These are phyloP conservation scores for Amylocarpus encephaloides DNA, from an alignment of 2,329 filamentous ascomycete species.

Conservation along the genomic window DNA sequence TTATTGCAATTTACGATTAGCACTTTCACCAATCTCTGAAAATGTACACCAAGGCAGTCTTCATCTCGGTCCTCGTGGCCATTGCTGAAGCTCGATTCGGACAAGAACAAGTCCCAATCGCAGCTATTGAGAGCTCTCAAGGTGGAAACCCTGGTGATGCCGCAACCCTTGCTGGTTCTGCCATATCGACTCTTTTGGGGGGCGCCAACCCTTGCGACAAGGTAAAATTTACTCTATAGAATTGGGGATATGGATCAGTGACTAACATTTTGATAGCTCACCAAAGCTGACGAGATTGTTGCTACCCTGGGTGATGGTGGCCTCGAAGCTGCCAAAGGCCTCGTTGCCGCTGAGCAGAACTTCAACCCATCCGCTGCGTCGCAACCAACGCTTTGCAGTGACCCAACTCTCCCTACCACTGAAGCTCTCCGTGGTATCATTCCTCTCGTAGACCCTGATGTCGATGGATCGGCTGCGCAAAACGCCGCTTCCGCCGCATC, in stretches of 20 bases:
- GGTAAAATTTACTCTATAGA: conserved; percentile 30
- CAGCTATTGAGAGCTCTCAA: conserved; percentile 46
- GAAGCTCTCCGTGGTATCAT: conserved; percentile 57
- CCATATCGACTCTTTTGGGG: conserved; percentile 56
- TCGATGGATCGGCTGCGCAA: conserved; percentile 48
- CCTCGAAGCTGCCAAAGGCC: conserved; percentile 53
- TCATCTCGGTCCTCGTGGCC: conserved; percentile 10
- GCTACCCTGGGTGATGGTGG: conserved; percentile 53
- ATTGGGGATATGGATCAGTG: background rate
- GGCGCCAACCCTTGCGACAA: conserved; percentile 62
- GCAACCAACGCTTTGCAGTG: conserved; percentile 57
- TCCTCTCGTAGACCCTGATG: conserved; percentile 59
- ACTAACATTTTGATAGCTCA: conserved; percentile 39
- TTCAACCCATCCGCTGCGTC: conserved; percentile 60
- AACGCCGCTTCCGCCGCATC: conserved; percentile 54
- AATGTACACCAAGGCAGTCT: conserved; percentile 6
- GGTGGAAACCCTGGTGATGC: conserved; percentile 53
- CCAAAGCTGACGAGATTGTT: conserved; percentile 59
- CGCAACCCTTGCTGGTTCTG: conserved; percentile 55
- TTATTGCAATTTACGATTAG: conserved; percentile 7
- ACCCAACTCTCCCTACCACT: conserved; percentile 55
- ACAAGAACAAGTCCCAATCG: conserved; percentile 54
- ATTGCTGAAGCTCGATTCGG: conserved; percentile 42
- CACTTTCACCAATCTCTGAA: background rate
- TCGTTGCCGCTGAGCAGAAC: conserved; percentile 66